phyloP scores from a whole-genome alignment of 495 filamentous ascomycete species.

The Aspergillus hancockii region DNA sequence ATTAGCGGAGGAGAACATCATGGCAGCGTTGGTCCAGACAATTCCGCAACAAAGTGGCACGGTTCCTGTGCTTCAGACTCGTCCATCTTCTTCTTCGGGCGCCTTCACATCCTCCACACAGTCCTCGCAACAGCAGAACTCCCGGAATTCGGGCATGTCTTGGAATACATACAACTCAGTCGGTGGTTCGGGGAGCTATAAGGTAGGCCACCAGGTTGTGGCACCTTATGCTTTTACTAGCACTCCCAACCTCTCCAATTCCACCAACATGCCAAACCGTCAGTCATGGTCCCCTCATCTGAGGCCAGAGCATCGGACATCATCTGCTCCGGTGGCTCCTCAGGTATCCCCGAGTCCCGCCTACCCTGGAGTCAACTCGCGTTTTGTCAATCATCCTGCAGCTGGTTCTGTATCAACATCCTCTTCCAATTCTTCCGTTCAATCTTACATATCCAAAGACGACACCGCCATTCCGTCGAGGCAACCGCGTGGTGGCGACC shows the following conservation, averaged over 20 bases:
- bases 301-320: constrained; percentile 66
- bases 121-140: constrained; percentile 53
- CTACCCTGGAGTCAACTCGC: constrained; percentile 39
- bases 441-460: constrained; percentile 47
- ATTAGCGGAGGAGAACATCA: constrained; percentile 47
- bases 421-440: constrained; percentile 47
- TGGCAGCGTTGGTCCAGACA: constrained; percentile 91
- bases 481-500: constrained; percentile 30
- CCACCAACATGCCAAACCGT: constrained; percentile 52
- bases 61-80: constrained; percentile 79
- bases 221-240: constrained; percentile 85
- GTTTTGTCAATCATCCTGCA: constrained; percentile 57
- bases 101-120: constrained; percentile 42
- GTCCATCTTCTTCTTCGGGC: constrained; percentile 71
- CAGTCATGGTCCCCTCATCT: constrained; percentile 62
- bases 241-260: constrained; percentile 66
- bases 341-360: constrained; percentile 46
- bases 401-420: constrained; percentile 63
- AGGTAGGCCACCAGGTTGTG: constrained; percentile 63
- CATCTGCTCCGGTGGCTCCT: constrained; percentile 61
- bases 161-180: constrained; percentile 65
- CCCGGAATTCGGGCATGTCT: constrained; percentile 56
- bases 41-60: constrained; percentile 81
- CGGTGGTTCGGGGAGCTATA: constrained; percentile 62
- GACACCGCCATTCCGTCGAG: constrained; percentile 50